phyloP scores from a whole-genome alignment of 495 filamentous ascomycete species.

The Xylaria intraflava region DNA sequence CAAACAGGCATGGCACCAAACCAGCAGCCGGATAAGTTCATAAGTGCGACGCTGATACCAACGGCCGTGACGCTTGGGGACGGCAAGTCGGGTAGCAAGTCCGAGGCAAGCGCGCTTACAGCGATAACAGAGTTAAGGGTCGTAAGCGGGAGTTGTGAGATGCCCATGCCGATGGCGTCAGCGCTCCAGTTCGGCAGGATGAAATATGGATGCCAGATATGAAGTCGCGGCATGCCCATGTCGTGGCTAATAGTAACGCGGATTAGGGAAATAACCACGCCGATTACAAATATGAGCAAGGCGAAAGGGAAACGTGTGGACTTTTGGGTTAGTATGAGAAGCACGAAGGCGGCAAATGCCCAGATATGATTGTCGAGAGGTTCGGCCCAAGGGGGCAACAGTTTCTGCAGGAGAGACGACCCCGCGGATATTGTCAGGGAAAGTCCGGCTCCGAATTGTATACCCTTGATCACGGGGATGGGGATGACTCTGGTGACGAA shows the following conservation, averaged over 20 bases:
- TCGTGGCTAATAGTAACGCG: slow-evolving; percentile 18
- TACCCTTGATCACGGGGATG: slow-evolving; percentile 82
- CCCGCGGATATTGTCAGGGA: slow-evolving; percentile 70
- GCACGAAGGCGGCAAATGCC: slow-evolving; percentile 61
- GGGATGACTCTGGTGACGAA: slow-evolving; percentile 69
- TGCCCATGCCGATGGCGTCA: slow-evolving; percentile 46
- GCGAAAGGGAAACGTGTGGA: slow-evolving; percentile 66
- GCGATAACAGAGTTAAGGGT: slow-evolving; percentile 88
- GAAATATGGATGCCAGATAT: slow-evolving; percentile 43
- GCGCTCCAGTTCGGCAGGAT: slow-evolving; percentile 36
- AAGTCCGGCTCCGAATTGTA: slow-evolving; percentile 86
- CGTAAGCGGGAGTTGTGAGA: slow-evolving; percentile 85
- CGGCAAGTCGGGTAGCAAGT: slow-evolving; percentile 62
- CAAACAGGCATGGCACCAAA: slow-evolving; percentile 95
- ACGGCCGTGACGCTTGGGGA: slow-evolving; percentile 64
- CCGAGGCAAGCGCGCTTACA: slow-evolving; percentile 63
- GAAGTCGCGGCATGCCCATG: slow-evolving; percentile 38
- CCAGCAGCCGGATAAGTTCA: slow-evolving; percentile 83
- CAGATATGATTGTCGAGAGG: slow-evolving; percentile 70
- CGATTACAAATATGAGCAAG: slow-evolving; percentile 59
- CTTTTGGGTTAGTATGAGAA: slow-evolving; percentile 56
- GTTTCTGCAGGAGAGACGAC: slow-evolving; percentile 50
- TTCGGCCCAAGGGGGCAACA: slow-evolving; percentile 44
- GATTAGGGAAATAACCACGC: slow-evolving; percentile 51
- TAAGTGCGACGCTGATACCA: slow-evolving; percentile 69